A percentile compares a stretch with the other conserved stretches of the same genome.
phyloP scores from a whole-genome alignment of 2,329 filamentous ascomycete species.

The Drechslerella stenobrocha region DNA sequence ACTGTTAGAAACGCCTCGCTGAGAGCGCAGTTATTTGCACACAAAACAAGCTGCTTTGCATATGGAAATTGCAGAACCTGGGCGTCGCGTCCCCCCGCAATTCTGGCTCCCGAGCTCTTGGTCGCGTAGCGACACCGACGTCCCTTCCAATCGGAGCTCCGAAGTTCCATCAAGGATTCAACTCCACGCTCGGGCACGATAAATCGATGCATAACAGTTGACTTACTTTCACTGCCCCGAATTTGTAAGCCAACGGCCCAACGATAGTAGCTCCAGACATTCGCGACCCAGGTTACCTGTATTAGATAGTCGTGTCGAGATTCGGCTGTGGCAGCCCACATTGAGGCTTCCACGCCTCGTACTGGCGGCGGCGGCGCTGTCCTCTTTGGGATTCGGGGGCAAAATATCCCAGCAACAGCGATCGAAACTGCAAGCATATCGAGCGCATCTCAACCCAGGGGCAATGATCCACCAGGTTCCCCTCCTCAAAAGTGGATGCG shows the following conservation, averaged over 20 bases:
- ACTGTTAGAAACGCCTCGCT: background rate
- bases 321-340: slow-evolving; percentile 36
- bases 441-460: slow-evolving; percentile 3
- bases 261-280: background rate
- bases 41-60: background rate
- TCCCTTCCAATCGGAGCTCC: background rate
- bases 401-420: slow-evolving; percentile 10
- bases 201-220: background rate
- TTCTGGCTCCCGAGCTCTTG: no score
- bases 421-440: slow-evolving; percentile 41
- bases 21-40: no score
- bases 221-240: background rate
- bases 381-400: slow-evolving; percentile 9
- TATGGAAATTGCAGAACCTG: no score
- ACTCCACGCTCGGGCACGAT: background rate
- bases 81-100: no score
- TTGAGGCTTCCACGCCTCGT: slow-evolving; percentile 13
- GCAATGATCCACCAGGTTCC: slow-evolving; percentile 17
- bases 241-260: background rate
- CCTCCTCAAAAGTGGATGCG: slow-evolving; percentile 19
- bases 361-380: slow-evolving; percentile 8
- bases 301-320: slow-evolving; percentile 5
- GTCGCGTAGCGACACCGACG: no score
- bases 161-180: background rate
- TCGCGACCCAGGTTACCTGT: background rate